A percentile compares a stretch with the other conserved stretches of the same genome.
These are phyloP conservation scores for Colletotrichum salicis DNA, from an alignment of 2,329 filamentous ascomycete genomes.

Conservation along the genomic window DNA sequence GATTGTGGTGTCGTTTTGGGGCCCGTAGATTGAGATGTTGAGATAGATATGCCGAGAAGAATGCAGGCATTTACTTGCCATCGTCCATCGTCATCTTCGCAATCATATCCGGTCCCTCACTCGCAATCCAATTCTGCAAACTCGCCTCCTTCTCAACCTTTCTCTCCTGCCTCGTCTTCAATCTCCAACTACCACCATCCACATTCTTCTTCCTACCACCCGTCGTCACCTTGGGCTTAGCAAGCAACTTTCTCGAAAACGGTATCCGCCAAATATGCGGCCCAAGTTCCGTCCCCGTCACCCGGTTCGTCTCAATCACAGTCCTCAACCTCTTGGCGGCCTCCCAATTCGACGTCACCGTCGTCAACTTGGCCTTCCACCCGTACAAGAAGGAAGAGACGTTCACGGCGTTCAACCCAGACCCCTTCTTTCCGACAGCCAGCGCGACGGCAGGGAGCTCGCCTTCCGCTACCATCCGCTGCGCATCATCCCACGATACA, in stretches of 20 bases:
- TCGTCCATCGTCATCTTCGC: not conserved
- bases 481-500: conserved; percentile 42
- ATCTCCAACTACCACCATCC: not conserved
- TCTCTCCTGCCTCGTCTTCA: conserved; percentile 31
- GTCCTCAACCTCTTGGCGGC: conserved; percentile 36
- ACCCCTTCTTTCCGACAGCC: conserved; percentile 44
- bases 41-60: too few relatives aligned
- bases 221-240: conserved; percentile 15
- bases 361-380: conserved; percentile 48
- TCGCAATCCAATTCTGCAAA: conserved; percentile 17
- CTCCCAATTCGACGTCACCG: conserved; percentile 55
- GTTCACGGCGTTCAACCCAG: conserved; percentile 49
- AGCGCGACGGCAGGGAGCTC: conserved; percentile 47
- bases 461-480: conserved; percentile 42
- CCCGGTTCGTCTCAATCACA: conserved; percentile 27
- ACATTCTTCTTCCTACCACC: not conserved
- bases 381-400: conserved; percentile 53
- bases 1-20: conserved; percentile 24
- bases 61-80: too few relatives aligned
- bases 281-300: conserved; percentile 20
- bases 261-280: conserved; percentile 36
- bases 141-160: conserved; percentile 33
- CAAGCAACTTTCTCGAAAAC: conserved; percentile 35
- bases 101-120: not conserved
- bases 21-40: not conserved